Evolutionary conservation across 495 filamentous ascomycete genomes (phyloP).

Genomic region (Podospora tetraspora): DNA sequence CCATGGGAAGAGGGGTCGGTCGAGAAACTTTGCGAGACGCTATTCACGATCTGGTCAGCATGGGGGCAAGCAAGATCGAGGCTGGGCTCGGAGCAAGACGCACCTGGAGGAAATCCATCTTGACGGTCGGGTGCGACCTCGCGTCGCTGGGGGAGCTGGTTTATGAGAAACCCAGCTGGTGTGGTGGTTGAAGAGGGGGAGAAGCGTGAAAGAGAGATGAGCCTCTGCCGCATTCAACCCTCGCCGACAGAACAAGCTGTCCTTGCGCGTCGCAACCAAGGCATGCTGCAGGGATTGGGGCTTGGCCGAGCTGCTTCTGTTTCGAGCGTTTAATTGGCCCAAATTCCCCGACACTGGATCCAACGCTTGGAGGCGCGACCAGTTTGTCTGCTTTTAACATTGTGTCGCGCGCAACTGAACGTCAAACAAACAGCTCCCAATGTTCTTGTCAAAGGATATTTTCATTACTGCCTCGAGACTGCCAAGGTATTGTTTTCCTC

Average conservation of each 20-base stretch:
- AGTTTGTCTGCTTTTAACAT: not conserved
- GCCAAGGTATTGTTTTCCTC: not conserved
- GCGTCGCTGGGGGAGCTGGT: slow-evolving; percentile 16
- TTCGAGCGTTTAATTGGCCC: slow-evolving; percentile 3
- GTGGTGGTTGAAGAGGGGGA: slow-evolving; percentile 5
- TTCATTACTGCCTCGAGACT: not conserved
- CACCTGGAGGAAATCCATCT: slow-evolving; percentile 52
- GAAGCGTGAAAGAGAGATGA: slow-evolving; percentile 16
- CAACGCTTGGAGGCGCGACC: not conserved
- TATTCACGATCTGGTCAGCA: slow-evolving; percentile 31
- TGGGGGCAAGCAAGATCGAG: not conserved
- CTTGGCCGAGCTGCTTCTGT: not conserved
- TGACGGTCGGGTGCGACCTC: slow-evolving; percentile 14
- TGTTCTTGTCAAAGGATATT: not conserved
- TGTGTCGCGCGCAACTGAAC: not conserved
- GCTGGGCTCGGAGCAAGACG: not conserved
- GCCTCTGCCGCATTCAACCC: slow-evolving; percentile 7
- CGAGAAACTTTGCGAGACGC: slow-evolving; percentile 81
- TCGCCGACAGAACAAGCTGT: slow-evolving; percentile 13
- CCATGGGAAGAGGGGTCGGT: slow-evolving; percentile 93
- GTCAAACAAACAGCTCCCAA: not conserved
- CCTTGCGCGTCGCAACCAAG: slow-evolving; percentile 9
- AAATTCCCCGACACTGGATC: slow-evolving; percentile 8
- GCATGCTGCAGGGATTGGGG: slow-evolving; percentile 11
- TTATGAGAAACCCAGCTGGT: slow-evolving; percentile 8